phyloP scores from a whole-genome alignment of 257 asterid genomes.

The Salvia rosmarinus region DNA sequence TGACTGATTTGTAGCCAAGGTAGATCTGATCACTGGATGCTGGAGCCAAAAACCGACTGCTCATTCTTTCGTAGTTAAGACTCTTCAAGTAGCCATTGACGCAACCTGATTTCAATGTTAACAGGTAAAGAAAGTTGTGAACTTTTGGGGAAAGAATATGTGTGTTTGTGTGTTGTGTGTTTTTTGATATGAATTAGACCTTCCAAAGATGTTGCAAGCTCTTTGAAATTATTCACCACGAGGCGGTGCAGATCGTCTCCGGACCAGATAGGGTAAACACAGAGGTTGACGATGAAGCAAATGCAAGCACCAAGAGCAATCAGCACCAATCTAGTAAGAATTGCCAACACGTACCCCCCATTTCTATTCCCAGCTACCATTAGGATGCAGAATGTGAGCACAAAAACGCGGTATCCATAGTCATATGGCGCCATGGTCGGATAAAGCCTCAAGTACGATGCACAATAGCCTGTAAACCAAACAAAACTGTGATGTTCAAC shows the following conservation, averaged over 20 bases:
- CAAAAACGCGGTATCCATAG: constrained; percentile 77
- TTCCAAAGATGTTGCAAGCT: constrained; percentile 77
- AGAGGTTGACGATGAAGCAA: constrained; percentile 64
- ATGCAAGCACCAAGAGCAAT: constrained; percentile 70
- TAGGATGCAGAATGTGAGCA: constrained; percentile 70
- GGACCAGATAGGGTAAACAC: constrained; percentile 82
- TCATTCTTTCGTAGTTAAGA: constrained; percentile 51
- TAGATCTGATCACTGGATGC: constrained; percentile 59
- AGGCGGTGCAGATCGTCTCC: constrained; percentile 83
- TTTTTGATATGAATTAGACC: constrained; percentile 45
- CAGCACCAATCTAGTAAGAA: constrained; percentile 60
- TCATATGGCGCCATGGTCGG: constrained; percentile 80
- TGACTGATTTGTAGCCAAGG: constrained; percentile 67
- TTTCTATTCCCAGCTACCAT: constrained; percentile 79
- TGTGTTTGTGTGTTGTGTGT: too few relatives aligned
- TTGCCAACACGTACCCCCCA: constrained; percentile 57
- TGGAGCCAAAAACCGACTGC: constrained; percentile 52
- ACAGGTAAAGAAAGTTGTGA: background rate
- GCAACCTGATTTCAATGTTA: constrained; percentile 51
- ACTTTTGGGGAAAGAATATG: background rate
- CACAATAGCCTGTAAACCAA: constrained; percentile 36
- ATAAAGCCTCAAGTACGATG: constrained; percentile 62
- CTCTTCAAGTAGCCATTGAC: constrained; percentile 61
- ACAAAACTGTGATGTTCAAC: background rate
- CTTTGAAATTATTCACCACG: constrained; percentile 64